phyloP scores from a whole-genome alignment of 2,329 filamentous ascomycete genomes.

The Metarhizium brunneum region DNA sequence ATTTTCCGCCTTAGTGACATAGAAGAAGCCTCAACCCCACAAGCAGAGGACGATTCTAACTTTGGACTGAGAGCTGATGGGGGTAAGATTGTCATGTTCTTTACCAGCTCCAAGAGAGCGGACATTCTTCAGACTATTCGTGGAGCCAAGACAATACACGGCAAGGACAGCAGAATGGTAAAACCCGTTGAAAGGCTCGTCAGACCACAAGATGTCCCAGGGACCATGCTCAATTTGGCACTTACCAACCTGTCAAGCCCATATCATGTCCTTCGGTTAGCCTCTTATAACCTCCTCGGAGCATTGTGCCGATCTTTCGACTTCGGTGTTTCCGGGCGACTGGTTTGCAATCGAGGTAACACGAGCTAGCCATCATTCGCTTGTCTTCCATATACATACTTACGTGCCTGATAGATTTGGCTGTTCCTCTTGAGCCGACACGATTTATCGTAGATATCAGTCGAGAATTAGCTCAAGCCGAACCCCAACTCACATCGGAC shows the following conservation, averaged over 20 bases:
- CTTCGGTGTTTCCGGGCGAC: constrained; percentile 50
- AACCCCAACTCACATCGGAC: constrained; percentile 58
- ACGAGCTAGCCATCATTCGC: background rate
- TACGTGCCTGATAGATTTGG: constrained; percentile 37
- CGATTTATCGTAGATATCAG: constrained; percentile 58
- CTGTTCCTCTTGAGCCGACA: constrained; percentile 53
- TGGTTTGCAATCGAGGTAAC: constrained; percentile 53
- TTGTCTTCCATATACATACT: background rate
- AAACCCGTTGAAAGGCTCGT: constrained; percentile 58
- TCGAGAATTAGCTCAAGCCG: constrained; percentile 50
- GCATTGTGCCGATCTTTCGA: constrained; percentile 60
- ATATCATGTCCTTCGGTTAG: constrained; percentile 49
- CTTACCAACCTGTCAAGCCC: constrained; percentile 56
- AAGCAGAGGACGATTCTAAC: constrained; percentile 56
- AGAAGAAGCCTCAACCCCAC: constrained; percentile 51
- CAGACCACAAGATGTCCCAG: constrained; percentile 60
- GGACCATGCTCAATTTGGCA: constrained; percentile 58
- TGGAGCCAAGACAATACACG: constrained; percentile 52
- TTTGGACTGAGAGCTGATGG: constrained; percentile 61
- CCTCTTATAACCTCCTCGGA: constrained; percentile 59
- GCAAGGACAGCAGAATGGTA: constrained; percentile 50
- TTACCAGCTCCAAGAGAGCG: constrained; percentile 54
- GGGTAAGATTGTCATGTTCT: constrained; percentile 64
- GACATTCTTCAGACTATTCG: constrained; percentile 57
- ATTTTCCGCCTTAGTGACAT: constrained; percentile 60